Conservation (phyloP, 202 grass and related monocot species). For the Hordeum pubiflorum region DNA sequence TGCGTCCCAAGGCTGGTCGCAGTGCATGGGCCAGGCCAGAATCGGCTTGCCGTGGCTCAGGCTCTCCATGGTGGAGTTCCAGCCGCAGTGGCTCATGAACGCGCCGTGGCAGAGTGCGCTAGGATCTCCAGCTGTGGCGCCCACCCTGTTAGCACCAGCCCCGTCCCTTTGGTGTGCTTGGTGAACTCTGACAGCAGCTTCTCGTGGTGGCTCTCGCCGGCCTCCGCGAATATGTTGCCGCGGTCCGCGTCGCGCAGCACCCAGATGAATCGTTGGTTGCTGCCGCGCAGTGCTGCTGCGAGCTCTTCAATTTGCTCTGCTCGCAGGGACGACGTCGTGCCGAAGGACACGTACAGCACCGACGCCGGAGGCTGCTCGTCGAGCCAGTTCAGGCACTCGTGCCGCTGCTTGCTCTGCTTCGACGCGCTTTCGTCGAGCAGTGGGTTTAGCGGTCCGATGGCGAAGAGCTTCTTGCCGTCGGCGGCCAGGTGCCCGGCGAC, state of each 20-base stretch:
- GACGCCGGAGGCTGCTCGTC: slow-evolving; percentile 45
- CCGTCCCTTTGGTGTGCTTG: slow-evolving; percentile 13
- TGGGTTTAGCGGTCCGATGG: slow-evolving; percentile 45
- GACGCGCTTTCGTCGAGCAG: background rate
- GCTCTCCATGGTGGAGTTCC: slow-evolving; percentile 77
- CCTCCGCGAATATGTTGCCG: background rate
- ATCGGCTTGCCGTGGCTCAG: slow-evolving; percentile 50
- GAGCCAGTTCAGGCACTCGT: slow-evolving; percentile 56
- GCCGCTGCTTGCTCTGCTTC: background rate
- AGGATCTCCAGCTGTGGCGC: slow-evolving; percentile 67
- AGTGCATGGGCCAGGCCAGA: slow-evolving; percentile 56
- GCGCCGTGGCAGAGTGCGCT: slow-evolving; percentile 42
- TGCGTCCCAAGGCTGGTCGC: slow-evolving; percentile 50
- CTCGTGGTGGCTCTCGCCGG: background rate
- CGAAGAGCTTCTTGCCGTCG: slow-evolving; percentile 39
- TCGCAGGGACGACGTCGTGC: slow-evolving; percentile 36
- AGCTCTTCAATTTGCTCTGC: slow-evolving; percentile 36
- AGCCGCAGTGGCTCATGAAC: slow-evolving; percentile 81
- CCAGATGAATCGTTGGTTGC: slow-evolving; percentile 55
- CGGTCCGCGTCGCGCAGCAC: slow-evolving; percentile 57
- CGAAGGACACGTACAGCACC: slow-evolving; percentile 66
- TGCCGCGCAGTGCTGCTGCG: slow-evolving; percentile 22
- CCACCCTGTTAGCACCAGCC: slow-evolving; percentile 44
- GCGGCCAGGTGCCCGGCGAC: background rate
- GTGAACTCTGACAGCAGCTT: slow-evolving; percentile 29